Evolutionary conservation across 306 rosid species (phyloP), one percentile per base, ranked within the genome.

Genomic region (Prunus campanulata): DNA sequence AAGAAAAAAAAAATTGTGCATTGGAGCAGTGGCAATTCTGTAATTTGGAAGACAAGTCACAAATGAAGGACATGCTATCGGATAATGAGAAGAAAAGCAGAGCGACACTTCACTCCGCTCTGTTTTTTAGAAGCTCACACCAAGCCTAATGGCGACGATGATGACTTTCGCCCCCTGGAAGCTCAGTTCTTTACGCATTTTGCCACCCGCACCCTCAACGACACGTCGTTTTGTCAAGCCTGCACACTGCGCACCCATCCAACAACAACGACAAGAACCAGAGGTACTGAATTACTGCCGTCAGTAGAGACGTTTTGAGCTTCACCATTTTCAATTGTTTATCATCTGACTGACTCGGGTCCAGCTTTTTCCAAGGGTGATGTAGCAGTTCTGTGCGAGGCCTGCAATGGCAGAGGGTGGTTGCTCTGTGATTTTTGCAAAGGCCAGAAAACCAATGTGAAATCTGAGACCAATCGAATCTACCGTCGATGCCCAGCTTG

Each of bases 401-500:
- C 91, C 74, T 96, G 98, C 86, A 85, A 86, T 56, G 97, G 93
- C 13, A 88, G 15, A 78, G 99, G 98, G 46, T 96, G 99, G 99
- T 47, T 92, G 25, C 25, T 89, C 3, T 92, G 99, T 83, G 91
- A 91, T 51, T 96, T 88, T 42, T 96, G 99, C 62, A 29, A 88
- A 68, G 98, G 98, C 3, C 93, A 92, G 71, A 96, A 89, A 66
- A 92, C 88, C 18, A 92, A 96, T 60, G 93, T 96, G 76, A 89
- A 81, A 83, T 84, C 93, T 25, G 89, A 81, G 11, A 92, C 84
- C 85, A 92, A 81, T n/a, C 82, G 98, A 66, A 72, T 86, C 48
- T 92, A 92, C 79, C 93, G 93, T 16, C 87, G 99, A 49, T 96
- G 99, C 49, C 99, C 97, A 14, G 74, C 97, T 60, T 96, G 99